A percentile compares a stretch with the other conserved stretches of the same genome.
These are phyloP conservation scores for Didymella pomorum DNA, from an alignment of 2,329 filamentous ascomycete species.

Conservation along the genomic window DNA sequence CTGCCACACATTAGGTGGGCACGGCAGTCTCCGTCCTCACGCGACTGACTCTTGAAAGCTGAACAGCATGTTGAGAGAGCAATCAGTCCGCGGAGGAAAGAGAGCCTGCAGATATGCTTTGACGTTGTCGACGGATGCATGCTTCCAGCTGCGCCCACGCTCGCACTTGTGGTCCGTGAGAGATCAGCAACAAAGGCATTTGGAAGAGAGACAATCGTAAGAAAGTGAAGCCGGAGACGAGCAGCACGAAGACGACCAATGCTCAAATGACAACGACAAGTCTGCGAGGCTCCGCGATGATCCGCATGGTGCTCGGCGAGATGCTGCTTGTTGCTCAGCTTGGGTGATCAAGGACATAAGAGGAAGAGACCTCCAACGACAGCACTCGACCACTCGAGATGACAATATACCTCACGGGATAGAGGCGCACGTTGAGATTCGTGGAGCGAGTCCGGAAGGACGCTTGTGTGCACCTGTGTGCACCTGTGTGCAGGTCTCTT, in stretches of 20 bases:
- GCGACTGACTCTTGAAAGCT: not conserved
- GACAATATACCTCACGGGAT: not conserved
- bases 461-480: not conserved
- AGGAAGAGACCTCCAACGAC: not conserved
- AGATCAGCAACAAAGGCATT: not conserved
- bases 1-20: not conserved
- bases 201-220: not conserved
- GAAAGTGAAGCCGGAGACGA: not conserved
- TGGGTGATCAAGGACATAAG: not conserved
- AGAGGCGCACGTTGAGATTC: not conserved
- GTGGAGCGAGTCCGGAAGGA: not conserved
- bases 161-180: not conserved
- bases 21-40: not conserved
- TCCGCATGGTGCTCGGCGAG: too few relatives aligned
- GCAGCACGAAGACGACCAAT: not conserved
- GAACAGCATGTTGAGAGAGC: not conserved
- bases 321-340: not conserved
- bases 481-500: not conserved
- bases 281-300: not conserved
- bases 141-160: not conserved
- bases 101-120: not conserved
- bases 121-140: not conserved
- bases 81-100: not conserved
- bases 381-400: not conserved
- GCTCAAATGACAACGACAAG: not conserved